Percentiles rank a stretch among this genome's conserved stretches.
Conservation (phyloP, 768 basidiomycete species). For the Austroboletus eburneus region DNA sequence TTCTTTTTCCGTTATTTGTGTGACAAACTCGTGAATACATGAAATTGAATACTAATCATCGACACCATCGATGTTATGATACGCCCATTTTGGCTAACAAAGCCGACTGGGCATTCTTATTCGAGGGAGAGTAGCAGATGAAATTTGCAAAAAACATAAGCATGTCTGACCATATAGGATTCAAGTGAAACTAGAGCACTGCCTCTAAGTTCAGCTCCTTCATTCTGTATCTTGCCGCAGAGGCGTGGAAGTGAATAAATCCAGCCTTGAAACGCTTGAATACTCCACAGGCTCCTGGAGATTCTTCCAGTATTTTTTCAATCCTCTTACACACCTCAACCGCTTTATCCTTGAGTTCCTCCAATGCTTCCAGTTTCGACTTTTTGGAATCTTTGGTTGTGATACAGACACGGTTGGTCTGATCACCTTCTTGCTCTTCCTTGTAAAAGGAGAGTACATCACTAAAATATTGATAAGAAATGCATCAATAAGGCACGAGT, state of each 20-base stretch:
- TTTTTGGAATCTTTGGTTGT: background rate
- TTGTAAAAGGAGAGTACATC: background rate
- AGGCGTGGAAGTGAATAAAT: slow-evolving; percentile 21
- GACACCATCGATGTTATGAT: no score
- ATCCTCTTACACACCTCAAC: slow-evolving; percentile 15
- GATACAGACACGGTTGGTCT: background rate
- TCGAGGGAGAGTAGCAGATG: no score
- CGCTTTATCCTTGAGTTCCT: background rate
- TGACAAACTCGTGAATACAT: no score
- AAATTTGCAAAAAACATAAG: no score
- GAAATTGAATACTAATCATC: no score
- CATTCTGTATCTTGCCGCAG: slow-evolving; percentile 17
- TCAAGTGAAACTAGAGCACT: no score
- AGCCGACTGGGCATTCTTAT: no score
- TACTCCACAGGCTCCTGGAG: slow-evolving; percentile 1
- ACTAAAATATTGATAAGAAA: background rate
- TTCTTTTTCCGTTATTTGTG: no score
- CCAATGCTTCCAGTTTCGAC: background rate
- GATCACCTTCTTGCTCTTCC: background rate
- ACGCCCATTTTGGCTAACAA: no score
- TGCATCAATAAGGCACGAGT: background rate
- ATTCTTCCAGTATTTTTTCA: slow-evolving; percentile 16
- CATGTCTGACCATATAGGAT: no score
- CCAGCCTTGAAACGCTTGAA: slow-evolving; percentile 9
- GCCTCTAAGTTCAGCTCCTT: slow-evolving; percentile 8